A percentile compares a stretch with the other conserved stretches of the same genome.
These are phyloP conservation scores for Coprinopsis strossmayeri DNA, from an alignment of 768 basidiomycete species.

Conservation along the genomic window DNA sequence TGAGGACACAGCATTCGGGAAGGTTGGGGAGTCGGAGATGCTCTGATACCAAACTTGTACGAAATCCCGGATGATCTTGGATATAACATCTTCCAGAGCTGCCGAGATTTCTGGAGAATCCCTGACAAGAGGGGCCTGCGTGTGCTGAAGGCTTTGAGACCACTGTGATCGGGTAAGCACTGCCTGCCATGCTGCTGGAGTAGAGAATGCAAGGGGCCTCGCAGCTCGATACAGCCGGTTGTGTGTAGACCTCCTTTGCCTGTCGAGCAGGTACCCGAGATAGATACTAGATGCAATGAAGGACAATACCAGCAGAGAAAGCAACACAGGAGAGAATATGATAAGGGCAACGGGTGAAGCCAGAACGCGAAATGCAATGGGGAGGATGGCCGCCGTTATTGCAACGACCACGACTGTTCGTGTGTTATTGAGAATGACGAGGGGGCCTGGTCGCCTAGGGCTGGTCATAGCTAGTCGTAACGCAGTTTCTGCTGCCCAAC, in stretches of 20 bases:
- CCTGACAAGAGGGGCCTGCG: slow-evolving; percentile 61
- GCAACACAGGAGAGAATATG: slow-evolving; percentile 55
- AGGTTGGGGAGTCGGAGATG: slow-evolving; percentile 81
- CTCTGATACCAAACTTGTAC: slow-evolving; percentile 85
- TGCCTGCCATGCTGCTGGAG: slow-evolving; percentile 92
- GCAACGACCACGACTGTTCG: slow-evolving; percentile 52
- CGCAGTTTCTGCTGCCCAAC: neutral
- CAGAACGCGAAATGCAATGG: slow-evolving; percentile 45
- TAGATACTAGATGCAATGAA: slow-evolving; percentile 51
- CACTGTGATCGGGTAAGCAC: slow-evolving; percentile 85
- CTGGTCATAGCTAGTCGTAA: no score
- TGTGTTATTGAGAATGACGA: slow-evolving; percentile 37
- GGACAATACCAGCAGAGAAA: slow-evolving; percentile 39
- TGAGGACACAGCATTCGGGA: slow-evolving; percentile 78
- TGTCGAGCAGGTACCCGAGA: slow-evolving; percentile 55
- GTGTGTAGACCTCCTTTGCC: slow-evolving; percentile 22
- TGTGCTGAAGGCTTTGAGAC: slow-evolving; percentile 67
- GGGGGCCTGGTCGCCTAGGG: slow-evolving; percentile 7
- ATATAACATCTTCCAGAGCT: slow-evolving; percentile 73
- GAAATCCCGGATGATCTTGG: slow-evolving; percentile 82
- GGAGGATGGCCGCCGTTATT: slow-evolving; percentile 50
- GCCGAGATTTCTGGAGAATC: slow-evolving; percentile 59
- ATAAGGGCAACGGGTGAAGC: slow-evolving; percentile 63
- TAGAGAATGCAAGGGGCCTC: slow-evolving; percentile 78
- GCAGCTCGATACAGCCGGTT: slow-evolving; percentile 50